Evolutionary conservation across 805 yeast genomes (phyloP), one percentile per base, ranked within the genome.

Genomic region (Candida sphagnicola): DNA sequence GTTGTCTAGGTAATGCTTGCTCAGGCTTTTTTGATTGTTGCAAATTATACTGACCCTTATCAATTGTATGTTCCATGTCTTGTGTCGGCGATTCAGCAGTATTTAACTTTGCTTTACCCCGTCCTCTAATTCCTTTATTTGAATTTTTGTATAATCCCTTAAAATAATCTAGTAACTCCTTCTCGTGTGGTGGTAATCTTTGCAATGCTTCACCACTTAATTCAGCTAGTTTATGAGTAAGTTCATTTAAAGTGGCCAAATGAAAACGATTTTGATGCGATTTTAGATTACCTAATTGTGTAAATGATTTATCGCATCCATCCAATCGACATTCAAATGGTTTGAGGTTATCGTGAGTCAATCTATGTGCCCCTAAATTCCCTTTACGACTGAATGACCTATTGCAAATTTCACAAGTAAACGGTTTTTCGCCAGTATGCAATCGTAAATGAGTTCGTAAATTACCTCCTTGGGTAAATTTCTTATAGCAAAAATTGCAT

Each of bases 201-300:
- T 72, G 68, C 11, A 66, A 44, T 14, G 62, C 63, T 3, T 76
- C 73, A 15, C 80, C 77, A 28, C 59, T 53, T 38, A 80, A 61
- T 46, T 77, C 80, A 1, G 91, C 89, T 44, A 85, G 61, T 48
- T 72, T 77, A 42, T 70, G 75, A 1, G 95, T 85, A 55, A 89
- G 66, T 23, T 67, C 67, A 47, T 78, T 78, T 46, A 91, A 68
- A 0, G 95, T 81, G 12, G 76, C 77, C 46, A 80, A 61, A 59
- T 89, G 98, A 55, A 89, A 88, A 50, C 90, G 72, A 61, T 90
- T 91, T 56, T 90, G 98, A 60, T 91, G 98, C 1, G 95, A 85
- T 61, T 91, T 90, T 69, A 90, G 73, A 54, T 90, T 90, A 3
- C 97, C 97, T 50, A 90, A 70, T 65, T 90, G 98, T 1, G 96